Base-by-base conservation (phyloP, 2,329 filamentous ascomycete genomes). In the Fusarium napiforme region DNA sequence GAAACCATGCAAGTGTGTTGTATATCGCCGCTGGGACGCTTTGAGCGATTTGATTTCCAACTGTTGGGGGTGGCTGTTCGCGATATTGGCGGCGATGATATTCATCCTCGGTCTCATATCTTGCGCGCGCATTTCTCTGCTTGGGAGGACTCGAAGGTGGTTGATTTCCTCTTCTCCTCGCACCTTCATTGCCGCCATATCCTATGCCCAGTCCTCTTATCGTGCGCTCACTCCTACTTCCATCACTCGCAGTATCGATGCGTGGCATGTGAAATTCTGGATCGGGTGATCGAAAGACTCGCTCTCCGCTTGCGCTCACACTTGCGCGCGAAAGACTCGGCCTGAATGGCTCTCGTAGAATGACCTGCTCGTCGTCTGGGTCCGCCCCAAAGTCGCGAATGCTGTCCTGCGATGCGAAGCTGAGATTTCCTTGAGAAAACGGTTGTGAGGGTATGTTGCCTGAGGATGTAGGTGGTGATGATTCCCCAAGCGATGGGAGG, bases 331-430 rank as follows among this genome's bases (percentile, higher is more conserved):
- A 84, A 21, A 90, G 77, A 15, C 87, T 89, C 0, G 88, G 88
- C 21, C 85, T 86, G 53, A 90, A 90, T 0, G 88, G 88, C 34
- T 87, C 84, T 28, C 87, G 83, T 43, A 88, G 78, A 57, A 90
- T 88, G 39, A 89, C 84, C 63, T 86, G 84, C 52, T 89, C 87
- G 74, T 90, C 88, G 60, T 89, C 87, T 60, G 87, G 87, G 65
- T 84, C 84, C 66, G 82, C 84, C 52, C 85, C 81, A 65, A 89
- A 90, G 76, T 87, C 85, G 62, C 86, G 83, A 69, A 90, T 85
- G 78, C 86, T 89, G 76, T 90, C 88, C 74, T 89, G 87, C 1
- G 88, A 89, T 19, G 76, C 81, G 42, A 85, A 80, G 74, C 83
- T 85, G 65, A 81, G 80, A 36, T 80, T 80, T 52, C 81, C 83